A percentile compares a stretch with the other conserved stretches of the same genome.
Evolutionary conservation across 768 basidiomycete genomes (phyloP).

Genomic region (Holtermanniella nyarrowii): DNA sequence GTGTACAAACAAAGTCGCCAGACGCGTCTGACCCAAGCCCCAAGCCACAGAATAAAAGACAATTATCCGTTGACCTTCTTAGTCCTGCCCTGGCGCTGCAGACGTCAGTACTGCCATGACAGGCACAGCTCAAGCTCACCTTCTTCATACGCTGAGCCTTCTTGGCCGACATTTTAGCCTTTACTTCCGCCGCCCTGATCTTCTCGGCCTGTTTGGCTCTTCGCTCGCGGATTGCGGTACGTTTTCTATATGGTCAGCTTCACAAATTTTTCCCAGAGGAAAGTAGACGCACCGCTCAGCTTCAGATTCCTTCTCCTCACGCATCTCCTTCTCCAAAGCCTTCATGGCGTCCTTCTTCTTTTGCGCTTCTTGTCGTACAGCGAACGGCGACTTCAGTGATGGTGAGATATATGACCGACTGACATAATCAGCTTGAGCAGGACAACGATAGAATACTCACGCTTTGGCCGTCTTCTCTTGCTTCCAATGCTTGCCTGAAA

Average conservation of each 20-base stretch:
- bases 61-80: constrained; percentile 39
- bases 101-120: background rate
- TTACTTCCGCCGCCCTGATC: constrained; percentile 31
- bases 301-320: constrained; percentile 29
- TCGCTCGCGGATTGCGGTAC: constrained; percentile 27
- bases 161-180: constrained; percentile 39
- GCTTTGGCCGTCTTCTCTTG: constrained; percentile 12
- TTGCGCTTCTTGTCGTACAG: constrained; percentile 24
- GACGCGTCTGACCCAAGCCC: too few species aligned
- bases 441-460: background rate
- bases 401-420: constrained; percentile 27
- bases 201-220: constrained; percentile 33
- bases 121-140: constrained; percentile 18
- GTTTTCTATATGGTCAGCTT: constrained; percentile 25
- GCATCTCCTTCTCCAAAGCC: constrained; percentile 34
- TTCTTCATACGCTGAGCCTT: constrained; percentile 40
- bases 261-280: too few species aligned
- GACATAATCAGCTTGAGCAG: background rate
- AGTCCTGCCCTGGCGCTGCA: constrained; percentile 32
- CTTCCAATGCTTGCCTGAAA: constrained; percentile 12
- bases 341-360: constrained; percentile 24
- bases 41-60: too few species aligned
- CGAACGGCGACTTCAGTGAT: constrained; percentile 29
- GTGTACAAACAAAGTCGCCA: too few species aligned
- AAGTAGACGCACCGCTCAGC: constrained; percentile 23